Evolutionary conservation across 192 early-diverging fungal genomes (phyloP), one percentile per base, ranked within the genome.

Genomic region (Coemansia sp.): DNA sequence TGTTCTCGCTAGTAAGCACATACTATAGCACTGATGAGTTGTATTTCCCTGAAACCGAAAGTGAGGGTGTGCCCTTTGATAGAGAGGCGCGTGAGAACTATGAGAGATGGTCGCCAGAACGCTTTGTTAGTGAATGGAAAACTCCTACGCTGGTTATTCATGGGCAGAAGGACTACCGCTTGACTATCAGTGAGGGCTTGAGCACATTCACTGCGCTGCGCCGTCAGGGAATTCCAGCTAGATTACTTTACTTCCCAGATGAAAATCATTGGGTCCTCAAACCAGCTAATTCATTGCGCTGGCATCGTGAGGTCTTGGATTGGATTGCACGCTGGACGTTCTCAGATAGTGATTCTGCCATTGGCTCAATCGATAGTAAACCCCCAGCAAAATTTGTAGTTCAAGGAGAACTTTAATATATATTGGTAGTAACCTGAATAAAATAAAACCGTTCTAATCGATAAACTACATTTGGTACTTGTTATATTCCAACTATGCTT

Each of bases 91-190:
- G 84, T 10, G 54, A 80, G 26, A 78, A 82, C 56, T 91, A 90
- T 54, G 87, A 92, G 48, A 65, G 76, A 44, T 92, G 83, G 83
- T 87, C 85, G 55, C 90, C 92, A n/a, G 71, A 84, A 60, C 83
- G 82, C 67, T 85, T 71, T 79, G 91, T 88, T 30, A 67, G 84
- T 32, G 83, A 87, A 55, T 91, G 90, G 92, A 82, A 82, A 47
- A 92, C 92, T 5, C 92, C 92, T 5, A 90, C 88, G 1, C 77
- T 92, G 51, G 83, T 93, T n/a, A 86, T 92, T 32, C 90, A 92
- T 58, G 85, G 88, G 64, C 85, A 85, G 51, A 73, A 71, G 60
- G 88, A 90, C 76, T 91, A 86, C 58, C 83, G 92, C 21, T 64
- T 92, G 32, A 78, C 84, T 14, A 83, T 87, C 23, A 79, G 82